Base-by-base conservation (phyloP, 208 protist genomes). In the Perkinsela sp. region DNA sequence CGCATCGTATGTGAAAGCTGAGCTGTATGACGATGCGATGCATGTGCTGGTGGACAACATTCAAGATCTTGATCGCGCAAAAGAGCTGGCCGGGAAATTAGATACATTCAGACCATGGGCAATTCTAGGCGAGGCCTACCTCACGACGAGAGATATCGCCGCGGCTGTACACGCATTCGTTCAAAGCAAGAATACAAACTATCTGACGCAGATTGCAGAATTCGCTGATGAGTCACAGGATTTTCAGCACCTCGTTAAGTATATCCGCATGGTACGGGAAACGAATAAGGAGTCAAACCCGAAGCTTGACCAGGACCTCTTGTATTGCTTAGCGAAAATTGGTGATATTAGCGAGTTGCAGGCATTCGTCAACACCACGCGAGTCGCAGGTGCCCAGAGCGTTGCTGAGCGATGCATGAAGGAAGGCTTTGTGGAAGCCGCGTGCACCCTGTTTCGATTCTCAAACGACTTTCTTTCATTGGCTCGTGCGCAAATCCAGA, bases 371-470 rank as follows among this genome's bases (percentile, higher is more conserved):
- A 89, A 88, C 57, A 78, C 85, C 31, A 92, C 96, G 29, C 96
- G 99, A 83, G 88, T 88, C 57, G 93, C 94, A 40, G 82, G 97
- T 75, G 88, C 98, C 66, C 85, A 89, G 74, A 72, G 72, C 6
- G 89, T 99, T 30, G 97, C 93, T 30, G 95, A 99, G 72, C 87
- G 93, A 68, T 98, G 96, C 85, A 99, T 94, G 78, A 83, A 95
- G 66, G 90, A 96, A 70, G 76, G 78, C 68, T 76, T 98, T 22
- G 99, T 95, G 73, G 90, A 97, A 69, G 96, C 97, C 6, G 97
- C 96, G 2, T 91, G 93, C 71, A 85, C 98, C 30, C 79, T 99
- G 28, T 99, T 96, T 87, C 93, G 75, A 67, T 85, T 92, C 48
- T 86, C 96, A 29, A 88, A 79, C 75, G 98, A 99, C 81, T 98